Evolutionary conservation across 2,329 filamentous ascomycete genomes (phyloP), one percentile per base, ranked within the genome.

Genomic region (Macrophomina pseudophaseolina): DNA sequence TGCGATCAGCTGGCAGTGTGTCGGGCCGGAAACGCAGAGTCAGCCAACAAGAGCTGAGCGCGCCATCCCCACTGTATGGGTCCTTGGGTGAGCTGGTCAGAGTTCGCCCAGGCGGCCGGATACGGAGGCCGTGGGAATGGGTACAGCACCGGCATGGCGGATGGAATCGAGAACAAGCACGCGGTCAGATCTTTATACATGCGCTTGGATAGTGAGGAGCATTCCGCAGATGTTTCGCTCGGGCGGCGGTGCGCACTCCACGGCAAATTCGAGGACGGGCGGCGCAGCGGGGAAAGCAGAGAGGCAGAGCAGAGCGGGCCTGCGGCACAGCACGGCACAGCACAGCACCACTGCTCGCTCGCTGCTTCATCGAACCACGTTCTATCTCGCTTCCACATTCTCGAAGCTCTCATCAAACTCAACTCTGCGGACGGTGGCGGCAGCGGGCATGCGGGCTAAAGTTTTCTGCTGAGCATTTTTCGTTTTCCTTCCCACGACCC

Each of bases 401-500:
- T 62, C 32, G 58, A 60, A 48, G 56, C 30, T 49, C 16, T 46
- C 53, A 56, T 56, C 56, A 60, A 60, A 60, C 28, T 35, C 49
- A 28, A 28, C 46, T 8, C n/a, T 18, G 52, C 51, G 51, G 30
- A 23, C 52, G n/a, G 16, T 8, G 33, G 28, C 16, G 32, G 14
- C 42, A 5, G 42, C 58, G 32, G 18, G 38, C 28, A 8, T 6
- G 53, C 53, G 12, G 11, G 54, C 54, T 59, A 40, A 59, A 5
- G 56, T 2, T 46, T 35, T n/a, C 8, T 46, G 42, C 35, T 30
- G 23, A 18, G 16, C 23, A 8, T 54, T 38, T 30, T 40, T 52
- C 30, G 72, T 73, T 54, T 72, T 73, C n/a, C 70, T 62, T 11
- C 72, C 69, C 59, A 70, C 70, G 8, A 63, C 66, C 67, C 68